Conservation (phyloP, 805 yeast genomes). For the Candida multigemmis region DNA sequence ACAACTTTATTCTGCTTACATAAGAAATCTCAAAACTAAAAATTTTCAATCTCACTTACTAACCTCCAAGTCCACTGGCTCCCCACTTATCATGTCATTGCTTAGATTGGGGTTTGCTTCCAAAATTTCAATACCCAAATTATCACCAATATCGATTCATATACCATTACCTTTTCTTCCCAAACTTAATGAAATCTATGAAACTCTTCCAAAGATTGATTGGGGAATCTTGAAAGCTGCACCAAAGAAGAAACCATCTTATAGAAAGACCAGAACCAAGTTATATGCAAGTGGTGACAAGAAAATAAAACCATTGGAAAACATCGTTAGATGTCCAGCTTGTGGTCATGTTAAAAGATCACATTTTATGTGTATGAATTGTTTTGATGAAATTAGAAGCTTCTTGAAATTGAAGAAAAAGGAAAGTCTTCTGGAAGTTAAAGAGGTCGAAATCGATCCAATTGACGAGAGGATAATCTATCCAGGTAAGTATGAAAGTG, state of each 20-base stretch:
- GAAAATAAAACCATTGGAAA: constrained; percentile 65
- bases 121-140: constrained; percentile 1
- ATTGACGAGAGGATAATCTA: constrained; percentile 58
- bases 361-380: constrained; percentile 87
- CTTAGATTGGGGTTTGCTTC: too few relatives aligned
- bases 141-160: constrained; percentile 1
- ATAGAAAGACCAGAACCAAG: constrained; percentile 76
- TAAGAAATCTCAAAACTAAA: too few relatives aligned
- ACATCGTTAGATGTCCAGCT: constrained; percentile 86
- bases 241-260: constrained; percentile 90
- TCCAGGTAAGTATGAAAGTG: constrained; percentile 55
- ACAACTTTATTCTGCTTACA: too few relatives aligned
- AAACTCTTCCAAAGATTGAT: constrained; percentile 12
- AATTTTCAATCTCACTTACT: too few relatives aligned
- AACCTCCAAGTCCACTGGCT: too few relatives aligned
- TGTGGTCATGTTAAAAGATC: constrained; percentile 91
- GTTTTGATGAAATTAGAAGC: constrained; percentile 72
- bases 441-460: constrained; percentile 47
- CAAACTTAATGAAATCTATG: constrained; percentile 2
- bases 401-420: constrained; percentile 44
- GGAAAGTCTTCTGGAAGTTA: constrained; percentile 1
- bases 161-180: constrained; percentile 3
- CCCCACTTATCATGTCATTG: too few relatives aligned
- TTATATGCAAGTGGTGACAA: constrained; percentile 76
- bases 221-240: constrained; percentile 76